Evolutionary conservation across 208 protist species (phyloP).

Genomic region (Leptomonas seymouri): DNA sequence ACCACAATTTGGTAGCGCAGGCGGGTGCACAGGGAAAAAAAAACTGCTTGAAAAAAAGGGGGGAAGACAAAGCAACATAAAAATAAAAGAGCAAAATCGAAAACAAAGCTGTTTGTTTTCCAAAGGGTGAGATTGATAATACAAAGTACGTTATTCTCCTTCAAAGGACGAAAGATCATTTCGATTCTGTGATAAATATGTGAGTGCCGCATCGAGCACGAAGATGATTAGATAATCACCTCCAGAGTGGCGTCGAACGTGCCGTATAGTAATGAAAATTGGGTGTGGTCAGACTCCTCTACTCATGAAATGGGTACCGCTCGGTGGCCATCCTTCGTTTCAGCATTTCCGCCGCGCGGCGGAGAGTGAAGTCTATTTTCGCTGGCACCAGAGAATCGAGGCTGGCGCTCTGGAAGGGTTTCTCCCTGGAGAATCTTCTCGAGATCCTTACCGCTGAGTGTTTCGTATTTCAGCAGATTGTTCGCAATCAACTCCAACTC

Average conservation of each 20-base stretch:
- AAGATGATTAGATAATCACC: not conserved
- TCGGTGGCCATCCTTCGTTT: conserved; percentile 20
- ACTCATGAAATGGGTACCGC: conserved; percentile 43
- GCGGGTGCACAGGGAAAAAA: not conserved
- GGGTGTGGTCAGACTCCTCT: not conserved
- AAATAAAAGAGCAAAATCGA: conserved; percentile 13
- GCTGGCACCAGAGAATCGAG: conserved; percentile 26
- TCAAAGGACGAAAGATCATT: conserved; percentile 13
- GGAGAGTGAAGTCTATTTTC: conserved; percentile 25
- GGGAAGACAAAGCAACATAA: conserved; percentile 20
- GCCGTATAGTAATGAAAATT: not conserved
- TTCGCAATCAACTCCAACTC: conserved; percentile 82
- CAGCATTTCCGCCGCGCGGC: conserved; percentile 16
- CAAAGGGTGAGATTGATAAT: conserved; percentile 15
- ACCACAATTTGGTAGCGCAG: not conserved
- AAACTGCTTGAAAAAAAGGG: not conserved
- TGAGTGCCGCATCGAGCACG: not conserved
- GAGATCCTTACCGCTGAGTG: conserved; percentile 80
- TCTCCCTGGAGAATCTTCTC: conserved; percentile 80
- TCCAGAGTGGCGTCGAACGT: not conserved
- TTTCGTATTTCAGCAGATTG: conserved; percentile 88
- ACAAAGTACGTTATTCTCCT: not conserved
- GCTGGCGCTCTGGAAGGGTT: conserved; percentile 46
- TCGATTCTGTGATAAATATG: conserved; percentile 22
- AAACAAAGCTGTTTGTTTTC: conserved; percentile 14